These are phyloP conservation scores for Coelastrella sp. DNA, from an alignment of 139 green algal genomes.

Conservation along the genomic window DNA sequence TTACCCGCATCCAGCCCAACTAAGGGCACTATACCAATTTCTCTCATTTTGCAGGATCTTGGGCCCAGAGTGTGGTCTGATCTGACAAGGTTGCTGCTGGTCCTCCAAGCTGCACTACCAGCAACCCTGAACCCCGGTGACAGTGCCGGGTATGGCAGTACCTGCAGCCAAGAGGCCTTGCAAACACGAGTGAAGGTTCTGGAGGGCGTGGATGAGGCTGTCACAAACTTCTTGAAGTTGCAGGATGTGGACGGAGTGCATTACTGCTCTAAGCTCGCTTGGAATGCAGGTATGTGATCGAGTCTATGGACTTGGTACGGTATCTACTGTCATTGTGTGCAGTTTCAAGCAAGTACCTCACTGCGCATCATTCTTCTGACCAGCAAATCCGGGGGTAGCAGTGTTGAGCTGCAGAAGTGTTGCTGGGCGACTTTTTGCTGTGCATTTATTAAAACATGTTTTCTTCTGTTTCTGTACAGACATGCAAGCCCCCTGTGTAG, in stretches of 20 bases:
- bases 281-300: constrained; percentile 61
- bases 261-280: constrained; percentile 65
- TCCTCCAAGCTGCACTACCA: not conserved
- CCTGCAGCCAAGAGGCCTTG: not conserved
- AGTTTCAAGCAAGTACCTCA: no score
- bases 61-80: constrained; percentile 65
- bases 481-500: no score
- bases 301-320: not conserved
- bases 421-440: constrained; percentile 57
- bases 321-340: no score
- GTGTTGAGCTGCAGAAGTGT: no score
- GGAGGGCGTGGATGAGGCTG: constrained; percentile 25
- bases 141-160: constrained; percentile 6
- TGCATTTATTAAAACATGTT: not conserved
- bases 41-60: constrained; percentile 39
- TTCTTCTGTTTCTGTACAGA: no score
- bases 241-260: constrained; percentile 70
- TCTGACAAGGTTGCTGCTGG: constrained; percentile 57
- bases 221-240: constrained; percentile 49
- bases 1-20: not conserved
- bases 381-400: no score
- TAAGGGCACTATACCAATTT: no score
- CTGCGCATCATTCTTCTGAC: no score
- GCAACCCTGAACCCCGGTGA: not conserved
- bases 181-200: not conserved